These are phyloP conservation scores for Nepenthes mirabilis DNA, from an alignment of 148 eudicot species.

Conservation along the genomic window DNA sequence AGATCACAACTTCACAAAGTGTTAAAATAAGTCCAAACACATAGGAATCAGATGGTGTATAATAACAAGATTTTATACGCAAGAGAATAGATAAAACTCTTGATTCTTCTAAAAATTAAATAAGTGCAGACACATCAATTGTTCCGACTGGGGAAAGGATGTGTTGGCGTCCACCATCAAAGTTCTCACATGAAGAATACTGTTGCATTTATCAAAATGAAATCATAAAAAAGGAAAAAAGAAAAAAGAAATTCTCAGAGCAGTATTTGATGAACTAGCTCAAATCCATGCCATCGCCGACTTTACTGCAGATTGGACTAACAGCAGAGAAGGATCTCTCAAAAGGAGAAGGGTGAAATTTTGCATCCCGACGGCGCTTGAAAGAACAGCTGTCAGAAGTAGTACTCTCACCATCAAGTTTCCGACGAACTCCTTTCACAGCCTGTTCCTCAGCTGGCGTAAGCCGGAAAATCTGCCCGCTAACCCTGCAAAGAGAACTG, in stretches of 20 bases:
- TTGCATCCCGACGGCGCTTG: slow-evolving; percentile 74
- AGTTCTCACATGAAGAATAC: slow-evolving; percentile 15
- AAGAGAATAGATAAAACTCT: background rate
- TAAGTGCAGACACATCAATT: slow-evolving; percentile 12
- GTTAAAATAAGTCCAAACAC: no score
- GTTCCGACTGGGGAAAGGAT: slow-evolving; percentile 25
- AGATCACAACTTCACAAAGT: background rate
- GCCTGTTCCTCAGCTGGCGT: slow-evolving; percentile 73
- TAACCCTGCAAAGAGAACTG: slow-evolving; percentile 89
- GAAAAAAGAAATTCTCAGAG: background rate
- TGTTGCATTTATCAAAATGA: slow-evolving; percentile 9
- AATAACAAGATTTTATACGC: background rate
- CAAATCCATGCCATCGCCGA: slow-evolving; percentile 98
- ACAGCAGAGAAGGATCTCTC: slow-evolving; percentile 87
- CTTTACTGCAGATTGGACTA: slow-evolving; percentile 83
- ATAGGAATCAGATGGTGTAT: background rate
- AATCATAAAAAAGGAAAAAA: slow-evolving; percentile 6
- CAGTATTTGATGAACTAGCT: slow-evolving; percentile 32
- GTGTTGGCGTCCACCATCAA: slow-evolving; percentile 15
- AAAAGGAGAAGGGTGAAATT: slow-evolving; percentile 70
- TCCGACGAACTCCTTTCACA: slow-evolving; percentile 85
- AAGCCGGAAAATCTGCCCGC: slow-evolving; percentile 74
- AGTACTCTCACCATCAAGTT: slow-evolving; percentile 57
- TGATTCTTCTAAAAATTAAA: slow-evolving; percentile 7
- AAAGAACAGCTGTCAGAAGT: slow-evolving; percentile 55